A percentile compares a stretch with the other conserved stretches of the same genome.
Evolutionary conservation across 2,329 filamentous ascomycete genomes (phyloP).

Genomic region (Cladosporium sp.): DNA sequence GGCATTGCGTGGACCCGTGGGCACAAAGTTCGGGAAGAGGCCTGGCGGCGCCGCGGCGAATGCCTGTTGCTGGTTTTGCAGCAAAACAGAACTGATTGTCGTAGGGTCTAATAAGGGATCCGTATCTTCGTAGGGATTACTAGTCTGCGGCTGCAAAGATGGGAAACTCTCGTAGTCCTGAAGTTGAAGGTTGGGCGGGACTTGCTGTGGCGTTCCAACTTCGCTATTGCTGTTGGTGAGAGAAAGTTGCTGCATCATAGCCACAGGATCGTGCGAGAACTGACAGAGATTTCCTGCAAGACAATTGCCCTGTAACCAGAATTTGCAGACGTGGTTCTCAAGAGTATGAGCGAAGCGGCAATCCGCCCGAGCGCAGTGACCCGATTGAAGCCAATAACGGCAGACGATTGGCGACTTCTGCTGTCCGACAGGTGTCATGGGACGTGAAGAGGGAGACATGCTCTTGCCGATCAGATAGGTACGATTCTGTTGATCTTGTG

Average conservation of each 20-base stretch:
- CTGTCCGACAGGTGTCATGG: conserved; percentile 70
- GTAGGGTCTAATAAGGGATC: conserved; percentile 31
- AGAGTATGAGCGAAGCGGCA: conserved; percentile 96
- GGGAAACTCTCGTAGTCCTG: conserved; percentile 86
- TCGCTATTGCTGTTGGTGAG: conserved; percentile 54
- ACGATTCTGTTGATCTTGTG: conserved; percentile 51
- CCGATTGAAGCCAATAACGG: conserved; percentile 93
- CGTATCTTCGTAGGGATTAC: conserved; percentile 40
- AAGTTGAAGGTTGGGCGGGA: conserved; percentile 68
- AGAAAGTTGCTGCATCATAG: conserved; percentile 75
- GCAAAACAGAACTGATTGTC: conserved; percentile 41
- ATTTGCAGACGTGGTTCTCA: conserved; percentile 97
- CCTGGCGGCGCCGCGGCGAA: conserved; percentile 54
- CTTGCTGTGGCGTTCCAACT: conserved; percentile 57
- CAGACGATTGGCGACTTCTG: conserved; percentile 86
- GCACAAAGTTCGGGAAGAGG: conserved; percentile 59
- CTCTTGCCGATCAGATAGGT: conserved; percentile 83
- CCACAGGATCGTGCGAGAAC: conserved; percentile 92
- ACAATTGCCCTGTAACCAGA: conserved; percentile 95
- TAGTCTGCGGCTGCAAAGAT: conserved; percentile 53
- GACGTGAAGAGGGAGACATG: conserved; percentile 67
- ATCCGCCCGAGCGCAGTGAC: conserved; percentile 92
- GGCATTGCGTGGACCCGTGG: conserved; percentile 34
- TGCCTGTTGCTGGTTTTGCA: conserved; percentile 36
- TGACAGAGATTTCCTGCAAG: conserved; percentile 90